Evolutionary conservation across 2,329 filamentous ascomycete species (phyloP).

Genomic region (Aspergillus cejpii): DNA sequence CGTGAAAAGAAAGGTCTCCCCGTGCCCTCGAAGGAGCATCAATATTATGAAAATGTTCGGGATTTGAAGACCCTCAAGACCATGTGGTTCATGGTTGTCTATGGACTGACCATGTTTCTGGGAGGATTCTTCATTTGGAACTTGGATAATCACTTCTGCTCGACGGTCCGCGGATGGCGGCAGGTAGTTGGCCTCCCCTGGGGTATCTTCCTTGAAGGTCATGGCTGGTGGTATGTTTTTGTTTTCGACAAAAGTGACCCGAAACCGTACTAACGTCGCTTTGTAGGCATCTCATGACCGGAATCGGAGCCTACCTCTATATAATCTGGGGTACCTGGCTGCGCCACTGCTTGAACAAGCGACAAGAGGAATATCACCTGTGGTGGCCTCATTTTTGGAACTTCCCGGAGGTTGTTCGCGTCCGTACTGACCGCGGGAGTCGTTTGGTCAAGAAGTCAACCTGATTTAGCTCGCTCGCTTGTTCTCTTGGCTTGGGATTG

Average conservation of each 20-base stretch:
- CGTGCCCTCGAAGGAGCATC: constrained; percentile 39
- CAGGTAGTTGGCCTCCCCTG: constrained; percentile 67
- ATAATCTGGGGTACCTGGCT: constrained; percentile 81
- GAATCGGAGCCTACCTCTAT: constrained; percentile 74
- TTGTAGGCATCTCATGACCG: constrained; percentile 70
- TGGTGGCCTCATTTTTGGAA: constrained; percentile 60
- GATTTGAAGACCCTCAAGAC: constrained; percentile 54
- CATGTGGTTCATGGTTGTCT: constrained; percentile 70
- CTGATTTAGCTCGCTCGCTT: constrained; percentile 10
- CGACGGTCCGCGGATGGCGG: constrained; percentile 58
- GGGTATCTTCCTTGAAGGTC: constrained; percentile 67
- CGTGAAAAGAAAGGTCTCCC: constrained; percentile 33
- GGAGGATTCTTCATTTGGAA: constrained; percentile 71
- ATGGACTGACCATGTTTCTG: constrained; percentile 65
- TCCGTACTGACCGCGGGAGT: constrained; percentile 14
- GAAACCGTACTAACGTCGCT: constrained; percentile 11
- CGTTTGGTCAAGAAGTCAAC: constrained; percentile 28
- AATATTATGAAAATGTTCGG: constrained; percentile 48
- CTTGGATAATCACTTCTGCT: constrained; percentile 71
- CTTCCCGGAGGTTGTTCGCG: constrained; percentile 49
- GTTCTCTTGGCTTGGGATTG: constrained; percentile 2
- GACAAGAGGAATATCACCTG: constrained; percentile 64
- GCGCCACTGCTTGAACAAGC: constrained; percentile 65
- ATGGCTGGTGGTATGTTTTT: constrained; percentile 60
- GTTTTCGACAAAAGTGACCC: constrained; percentile 2